A percentile compares a stretch with the other conserved stretches of the same genome.
Conservation (phyloP, 2,329 filamentous ascomycete genomes). For the Magnaporthiopsis incrustans region DNA sequence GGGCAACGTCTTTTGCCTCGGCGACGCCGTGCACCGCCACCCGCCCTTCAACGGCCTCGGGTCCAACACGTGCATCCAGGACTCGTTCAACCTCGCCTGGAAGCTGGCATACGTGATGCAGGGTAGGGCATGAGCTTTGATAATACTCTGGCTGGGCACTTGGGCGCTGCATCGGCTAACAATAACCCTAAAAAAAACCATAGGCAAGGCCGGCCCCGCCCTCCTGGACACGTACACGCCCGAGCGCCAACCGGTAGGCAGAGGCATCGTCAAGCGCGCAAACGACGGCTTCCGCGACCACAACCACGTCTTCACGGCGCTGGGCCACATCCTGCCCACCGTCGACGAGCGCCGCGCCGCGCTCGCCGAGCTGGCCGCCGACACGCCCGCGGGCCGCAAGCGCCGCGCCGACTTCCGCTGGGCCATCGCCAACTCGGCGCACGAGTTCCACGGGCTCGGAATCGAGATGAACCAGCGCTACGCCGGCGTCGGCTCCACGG, state of each 20-base stretch:
- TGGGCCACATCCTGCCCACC: constrained; percentile 33
- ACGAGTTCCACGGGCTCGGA: constrained; percentile 48
- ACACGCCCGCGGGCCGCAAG: constrained; percentile 26
- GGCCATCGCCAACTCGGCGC: constrained; percentile 32
- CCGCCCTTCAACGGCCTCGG: constrained; percentile 50
- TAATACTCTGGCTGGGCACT: too few relatives aligned
- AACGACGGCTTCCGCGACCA: constrained; percentile 51
- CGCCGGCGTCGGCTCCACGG: constrained; percentile 22
- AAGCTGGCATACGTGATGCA: constrained; percentile 39
- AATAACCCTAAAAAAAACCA: constrained; percentile 9
- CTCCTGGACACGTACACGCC: constrained; percentile 34
- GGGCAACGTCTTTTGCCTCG: constrained; percentile 37
- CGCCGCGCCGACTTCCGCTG: constrained; percentile 30
- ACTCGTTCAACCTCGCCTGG: constrained; percentile 49
- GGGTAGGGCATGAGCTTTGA: neutral
- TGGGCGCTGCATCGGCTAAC: too few relatives aligned
- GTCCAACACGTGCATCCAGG: constrained; percentile 51
- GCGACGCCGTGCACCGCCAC: constrained; percentile 51
- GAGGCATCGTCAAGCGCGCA: constrained; percentile 41
- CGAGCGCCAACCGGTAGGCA: constrained; percentile 43
- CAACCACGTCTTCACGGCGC: constrained; percentile 31
- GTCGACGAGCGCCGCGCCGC: constrained; percentile 28
- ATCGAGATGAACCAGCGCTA: constrained; percentile 54
- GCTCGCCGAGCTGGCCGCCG: constrained; percentile 32
- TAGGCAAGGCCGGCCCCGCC: constrained; percentile 24